Evolutionary conservation across 2,329 filamentous ascomycete species (phyloP), one percentile per base, ranked within the genome.

Genomic region (Chaetomium sp.): DNA sequence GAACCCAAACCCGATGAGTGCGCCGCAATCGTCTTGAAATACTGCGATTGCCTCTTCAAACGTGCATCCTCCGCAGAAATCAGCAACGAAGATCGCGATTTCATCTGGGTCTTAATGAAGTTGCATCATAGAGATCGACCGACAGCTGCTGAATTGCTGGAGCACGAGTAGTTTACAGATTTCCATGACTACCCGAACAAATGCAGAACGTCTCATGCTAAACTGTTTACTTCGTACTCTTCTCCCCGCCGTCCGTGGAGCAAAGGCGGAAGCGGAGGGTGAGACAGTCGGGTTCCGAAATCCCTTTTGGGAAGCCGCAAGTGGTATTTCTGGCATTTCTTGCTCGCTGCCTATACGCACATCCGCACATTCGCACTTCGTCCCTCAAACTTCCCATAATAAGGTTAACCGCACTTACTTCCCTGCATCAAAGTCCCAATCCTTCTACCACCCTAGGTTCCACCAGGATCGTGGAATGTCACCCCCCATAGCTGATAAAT

Each of bases 401-500:
- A 42, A 42, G 13, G 16, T 42, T 16, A n/a, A 42, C 19, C 38
- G 38, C 16, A 42, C 38, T 42, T n/a, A 19, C 38, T 19, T 42
- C 38, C 38, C 38, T 53, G 50, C 50, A 31, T 53, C 31, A 33
- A 33, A 45, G 3, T 47, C 19, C 23, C 23, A n/a, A 47, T 60
- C 57, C 50, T 55, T 50, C 54, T 62, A 25, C 60, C 33, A 62
- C 60, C 53, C n/a, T 50, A 23, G 21, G 60, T 57, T 35, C 21
- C 60, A 57, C 21, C 29, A 13, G n/a, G 25, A 62, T 33, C 12
- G 38, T 21, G 45, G 10, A 51, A 55, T 57, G 53, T 12, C 42
- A 62, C 53, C 53, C 38, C 10, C 38, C 50, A 12, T 45, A 45
- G 60, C 53, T 62, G 60, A 57, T 57, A 62, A 57, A 62, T 38